Conservation (phyloP, 176 grass and related monocot species). For the Oryza meridionalis region DNA sequence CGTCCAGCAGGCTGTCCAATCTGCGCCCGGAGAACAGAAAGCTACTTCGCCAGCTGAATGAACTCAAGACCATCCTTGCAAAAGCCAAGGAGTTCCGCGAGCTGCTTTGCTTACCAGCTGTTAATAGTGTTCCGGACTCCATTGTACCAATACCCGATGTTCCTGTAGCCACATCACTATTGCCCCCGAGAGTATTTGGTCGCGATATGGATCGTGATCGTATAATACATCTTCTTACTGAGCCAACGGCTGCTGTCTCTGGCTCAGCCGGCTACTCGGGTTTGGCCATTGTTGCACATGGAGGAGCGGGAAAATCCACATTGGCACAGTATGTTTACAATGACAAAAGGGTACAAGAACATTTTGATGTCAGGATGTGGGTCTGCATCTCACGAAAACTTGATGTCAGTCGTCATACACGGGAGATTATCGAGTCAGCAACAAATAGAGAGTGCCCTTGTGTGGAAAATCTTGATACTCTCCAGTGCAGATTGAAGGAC, state of each 20-base stretch:
- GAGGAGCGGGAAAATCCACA: conserved; percentile 11
- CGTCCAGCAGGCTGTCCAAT: not conserved
- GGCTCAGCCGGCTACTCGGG: not conserved
- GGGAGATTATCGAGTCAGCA: conserved; percentile 31
- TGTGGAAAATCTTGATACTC: conserved; percentile 6
- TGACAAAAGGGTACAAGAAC: not conserved
- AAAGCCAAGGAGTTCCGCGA: conserved; percentile 11
- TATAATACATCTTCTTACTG: not conserved
- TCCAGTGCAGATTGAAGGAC: not conserved
- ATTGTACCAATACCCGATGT: not conserved
- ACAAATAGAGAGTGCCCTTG: not conserved
- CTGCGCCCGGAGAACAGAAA: not conserved
- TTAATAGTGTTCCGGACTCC: not conserved
- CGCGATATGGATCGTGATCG: not conserved
- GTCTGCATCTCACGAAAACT: conserved; percentile 28
- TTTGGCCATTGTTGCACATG: conserved; percentile 17
- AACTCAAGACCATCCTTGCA: not conserved
- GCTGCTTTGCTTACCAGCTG: not conserved
- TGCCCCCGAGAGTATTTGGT: not conserved
- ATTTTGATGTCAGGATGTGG: conserved; percentile 44
- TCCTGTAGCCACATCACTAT: no score
- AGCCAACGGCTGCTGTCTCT: no score
- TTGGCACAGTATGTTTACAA: conserved; percentile 15
- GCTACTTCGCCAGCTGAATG: not conserved
- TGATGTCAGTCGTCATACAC: not conserved